Base-by-base conservation (phyloP, 345 rosid species). In the Rubroshorea leprosula region DNA sequence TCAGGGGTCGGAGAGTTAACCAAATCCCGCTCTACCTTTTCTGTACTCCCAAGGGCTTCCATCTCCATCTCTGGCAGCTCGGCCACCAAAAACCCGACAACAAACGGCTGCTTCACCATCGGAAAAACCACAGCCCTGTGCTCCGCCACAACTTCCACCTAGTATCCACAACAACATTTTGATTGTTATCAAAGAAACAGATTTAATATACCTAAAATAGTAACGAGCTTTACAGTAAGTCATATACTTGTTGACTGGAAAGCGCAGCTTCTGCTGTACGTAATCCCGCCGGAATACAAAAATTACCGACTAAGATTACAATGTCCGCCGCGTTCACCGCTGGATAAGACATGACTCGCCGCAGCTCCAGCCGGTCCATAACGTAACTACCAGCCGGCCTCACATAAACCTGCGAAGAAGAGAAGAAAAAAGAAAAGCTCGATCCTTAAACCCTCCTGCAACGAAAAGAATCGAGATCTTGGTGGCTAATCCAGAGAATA, bases 361-460 rank as follows among this genome's bases (percentile, higher is more conserved):
- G 90, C 54, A 92, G 76, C 83, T 92, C 96, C 23, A 92, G 58
- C 29, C 84, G 77, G 76, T 92, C 96, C 98, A 86, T 92, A 17
- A 92, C 96, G 57, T 92, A 88, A 46, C 98, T 86, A 61, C 96
- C 95, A 10, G 98, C 96, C 13, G 95, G 98, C 72, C 95, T 79
- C 64, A 86, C 95, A 55, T 88, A 92, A 54, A 92, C 79, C 97
- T 89, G 61, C 62, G 38, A 24, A 45, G 29, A 49, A 22, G 1
- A 22, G 16, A 17, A 8, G 7, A 19, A 49, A 15, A 57, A 52
- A 5, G 18, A 44, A 35, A 35, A 35, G 1, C 35, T 35, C 9
- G 41, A 35, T 35, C 17, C 25, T 50, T 29, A 49, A 15, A 2
- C 38, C 20, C 25, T 35, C n/a, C n/a, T n/a, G n/a, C n/a, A n/a